Percentiles rank a stretch among this genome's conserved stretches.
These are phyloP conservation scores for Clavispora phyllophila DNA, from an alignment of 805 yeast genomes.

Conservation along the genomic window DNA sequence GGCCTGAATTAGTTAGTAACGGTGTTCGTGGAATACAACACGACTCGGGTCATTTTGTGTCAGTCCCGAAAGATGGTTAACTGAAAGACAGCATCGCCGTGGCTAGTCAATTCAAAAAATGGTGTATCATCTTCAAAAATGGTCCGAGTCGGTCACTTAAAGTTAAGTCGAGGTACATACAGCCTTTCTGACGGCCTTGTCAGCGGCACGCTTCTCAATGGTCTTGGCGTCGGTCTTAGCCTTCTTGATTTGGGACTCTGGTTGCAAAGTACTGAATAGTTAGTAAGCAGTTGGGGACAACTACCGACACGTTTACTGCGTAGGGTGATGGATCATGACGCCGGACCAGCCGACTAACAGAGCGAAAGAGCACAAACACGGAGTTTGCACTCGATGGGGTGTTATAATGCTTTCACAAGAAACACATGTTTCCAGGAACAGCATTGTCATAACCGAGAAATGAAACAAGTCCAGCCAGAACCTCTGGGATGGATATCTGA, in stretches of 20 bases:
- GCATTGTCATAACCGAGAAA: constrained; percentile 17
- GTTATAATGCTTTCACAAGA: constrained; percentile 16
- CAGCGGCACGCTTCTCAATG: constrained; percentile 75
- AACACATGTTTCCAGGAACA: constrained; percentile 11
- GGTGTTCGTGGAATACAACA: not conserved
- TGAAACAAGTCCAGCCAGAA: constrained; percentile 10
- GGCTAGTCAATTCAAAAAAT: constrained; percentile 57
- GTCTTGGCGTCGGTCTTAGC: constrained; percentile 73
- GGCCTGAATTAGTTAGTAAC: constrained; percentile 38
- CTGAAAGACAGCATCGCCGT: constrained; percentile 65
- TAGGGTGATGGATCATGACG: not conserved
- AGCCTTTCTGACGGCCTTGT: constrained; percentile 69
- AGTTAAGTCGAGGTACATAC: constrained; percentile 49
- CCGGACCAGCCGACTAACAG: not conserved
- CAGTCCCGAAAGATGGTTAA: constrained; percentile 90
- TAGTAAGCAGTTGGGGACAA: constrained; percentile 1
- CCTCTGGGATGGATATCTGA: not conserved
- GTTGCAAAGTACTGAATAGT: constrained; percentile 46
- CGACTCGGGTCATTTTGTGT: constrained; percentile 22
- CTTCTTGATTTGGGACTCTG: constrained; percentile 86
- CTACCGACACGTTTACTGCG: not conserved
- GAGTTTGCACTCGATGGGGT: constrained; percentile 1
- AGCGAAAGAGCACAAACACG: not conserved
- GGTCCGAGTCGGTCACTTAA: constrained; percentile 1
- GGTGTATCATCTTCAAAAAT: constrained; percentile 43